Evolutionary conservation across 73 alveolate species (phyloP), one percentile per base, ranked within the genome.

Genomic region (Paramecium bursaria): DNA sequence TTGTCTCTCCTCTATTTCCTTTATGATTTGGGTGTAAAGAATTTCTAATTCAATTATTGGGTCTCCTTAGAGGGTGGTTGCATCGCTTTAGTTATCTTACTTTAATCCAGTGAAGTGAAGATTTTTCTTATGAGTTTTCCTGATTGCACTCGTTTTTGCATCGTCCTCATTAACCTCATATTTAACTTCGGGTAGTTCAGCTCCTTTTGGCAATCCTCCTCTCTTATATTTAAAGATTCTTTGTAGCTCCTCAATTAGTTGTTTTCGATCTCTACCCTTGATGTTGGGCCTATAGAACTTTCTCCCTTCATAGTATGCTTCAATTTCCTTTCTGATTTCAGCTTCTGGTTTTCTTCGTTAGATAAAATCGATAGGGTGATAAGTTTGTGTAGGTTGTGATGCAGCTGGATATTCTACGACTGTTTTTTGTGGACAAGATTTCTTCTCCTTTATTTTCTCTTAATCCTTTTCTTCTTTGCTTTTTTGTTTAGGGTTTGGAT

Each of bases 1-100:
- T 46, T 90, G 50, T 22, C 95, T 86, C 61, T 90, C 95, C 39
- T 90, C 95, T 7, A 90, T 90, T 57, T 90, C 95, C 49, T 86
- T 80, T 44, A 90, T 51, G 33, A 90, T 75, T 3, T 74, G 75
- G 33, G 80, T 88, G 52, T 86, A 90, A 5, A 90, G 42, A 3
- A 54, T 85, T 35, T 90, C 90, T 19, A 87, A 75, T 57, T 90
- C 95, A 39, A 53, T 53, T 53, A 48, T 49, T 0, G 89, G 89
- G 54, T 79, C 89, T 22, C 76, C 89, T 29, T 55, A 75, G 13
- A 54, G 30, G 22, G 76, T 73, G 14, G 85, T 54, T 39, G 75
- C 60, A 33, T 79, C 60, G 1, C 57, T 49, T 22, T 79, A 39
- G 46, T 51, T 79, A 17, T 79, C 89, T 33, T 54, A 14, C 27